Evolutionary conservation across 257 asterid species (phyloP).

Genomic region (Hygrophila difformis): DNA sequence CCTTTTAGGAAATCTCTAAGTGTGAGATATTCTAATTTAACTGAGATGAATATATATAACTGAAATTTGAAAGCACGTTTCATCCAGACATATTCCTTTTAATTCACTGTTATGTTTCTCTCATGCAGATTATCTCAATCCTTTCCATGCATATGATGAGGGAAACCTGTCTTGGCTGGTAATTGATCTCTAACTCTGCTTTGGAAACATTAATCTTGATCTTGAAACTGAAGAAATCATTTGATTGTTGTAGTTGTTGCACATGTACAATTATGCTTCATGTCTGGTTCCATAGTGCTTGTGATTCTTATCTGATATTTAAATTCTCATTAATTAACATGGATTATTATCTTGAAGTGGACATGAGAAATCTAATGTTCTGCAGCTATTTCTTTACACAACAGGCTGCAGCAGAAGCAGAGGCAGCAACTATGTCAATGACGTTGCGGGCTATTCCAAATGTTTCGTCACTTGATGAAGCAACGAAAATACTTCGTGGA

Average conservation of each 20-base stretch:
- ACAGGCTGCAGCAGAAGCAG: constrained; percentile 99
- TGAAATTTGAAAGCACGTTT: neutral
- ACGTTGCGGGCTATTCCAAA: constrained; percentile 63
- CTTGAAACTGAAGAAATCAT: neutral
- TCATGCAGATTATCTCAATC: constrained; percentile 77
- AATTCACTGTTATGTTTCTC: constrained; percentile 1
- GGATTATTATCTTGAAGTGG: too few relatives aligned
- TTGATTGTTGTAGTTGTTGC: neutral
- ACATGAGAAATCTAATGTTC: constrained; percentile 2
- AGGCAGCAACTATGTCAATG: constrained; percentile 92
- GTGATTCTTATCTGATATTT: too few relatives aligned
- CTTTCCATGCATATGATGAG: constrained; percentile 93
- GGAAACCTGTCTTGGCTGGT: constrained; percentile 99
- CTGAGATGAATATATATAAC: neutral
- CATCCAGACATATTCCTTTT: too few relatives aligned
- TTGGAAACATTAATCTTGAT: neutral
- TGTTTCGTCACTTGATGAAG: constrained; percentile 82
- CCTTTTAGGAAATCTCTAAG: neutral
- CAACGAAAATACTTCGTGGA: constrained; percentile 75
- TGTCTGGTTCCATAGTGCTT: too few relatives aligned
- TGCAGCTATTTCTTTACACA: constrained; percentile 4
- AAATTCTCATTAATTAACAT: too few relatives aligned
- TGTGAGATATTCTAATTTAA: neutral
- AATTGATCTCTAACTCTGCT: constrained; percentile 12
- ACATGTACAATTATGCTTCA: neutral